phyloP scores from a whole-genome alignment of 495 filamentous ascomycete genomes.

The Friedmanniomyces simplex region DNA sequence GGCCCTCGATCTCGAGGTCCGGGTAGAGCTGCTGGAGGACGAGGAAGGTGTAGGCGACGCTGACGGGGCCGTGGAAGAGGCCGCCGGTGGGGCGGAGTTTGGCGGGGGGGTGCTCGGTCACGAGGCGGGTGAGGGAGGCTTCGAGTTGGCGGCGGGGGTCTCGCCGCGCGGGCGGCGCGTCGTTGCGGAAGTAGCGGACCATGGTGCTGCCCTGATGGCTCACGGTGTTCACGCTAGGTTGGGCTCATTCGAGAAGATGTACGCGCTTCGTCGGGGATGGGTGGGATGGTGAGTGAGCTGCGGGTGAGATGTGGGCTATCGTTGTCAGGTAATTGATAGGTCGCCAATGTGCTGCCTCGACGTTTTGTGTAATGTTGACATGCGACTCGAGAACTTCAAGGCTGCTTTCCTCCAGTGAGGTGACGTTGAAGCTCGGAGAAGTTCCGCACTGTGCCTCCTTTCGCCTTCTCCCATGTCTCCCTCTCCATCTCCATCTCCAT shows the following conservation, averaged over 20 bases:
- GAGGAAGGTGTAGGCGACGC: conserved; percentile 49
- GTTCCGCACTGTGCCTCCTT: too few species aligned
- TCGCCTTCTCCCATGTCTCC: too few species aligned
- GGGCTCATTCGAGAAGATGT: neutral
- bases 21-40: conserved; percentile 39
- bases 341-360: neutral
- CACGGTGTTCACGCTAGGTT: neutral
- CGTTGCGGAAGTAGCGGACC: conserved; percentile 25
- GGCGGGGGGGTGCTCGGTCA: conserved; percentile 30
- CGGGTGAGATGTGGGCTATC: neutral
- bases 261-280: neutral
- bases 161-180: conserved; percentile 18
- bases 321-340: neutral
- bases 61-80: conserved; percentile 49
- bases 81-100: conserved; percentile 35
- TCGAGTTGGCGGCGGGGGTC: conserved; percentile 35
- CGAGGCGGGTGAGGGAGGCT: conserved; percentile 34
- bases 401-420: neutral
- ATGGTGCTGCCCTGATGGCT: conserved; percentile 1
- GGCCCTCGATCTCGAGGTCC: conserved; percentile 36
- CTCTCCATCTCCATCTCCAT: too few species aligned
- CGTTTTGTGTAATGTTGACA: neutral
- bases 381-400: neutral
- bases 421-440: neutral
- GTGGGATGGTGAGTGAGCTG: neutral